Base-by-base conservation (phyloP, 208 protist genomes). In the Crithidia bombi region DNA sequence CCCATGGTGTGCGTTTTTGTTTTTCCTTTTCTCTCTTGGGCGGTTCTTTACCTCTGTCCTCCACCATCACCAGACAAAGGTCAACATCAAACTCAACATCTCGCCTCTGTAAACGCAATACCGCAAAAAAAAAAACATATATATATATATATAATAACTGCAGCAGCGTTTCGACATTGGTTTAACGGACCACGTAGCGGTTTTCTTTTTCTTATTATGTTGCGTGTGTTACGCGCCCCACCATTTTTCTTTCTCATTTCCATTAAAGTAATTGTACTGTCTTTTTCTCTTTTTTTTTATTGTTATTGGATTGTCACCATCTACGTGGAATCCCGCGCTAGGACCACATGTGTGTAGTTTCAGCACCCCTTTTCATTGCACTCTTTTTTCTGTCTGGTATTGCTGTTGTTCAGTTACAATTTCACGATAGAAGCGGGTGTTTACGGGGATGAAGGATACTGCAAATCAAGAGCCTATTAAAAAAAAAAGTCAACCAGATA, bases 161-260 rank as follows among this genome's bases (percentile, higher is more conserved):
- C 6, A 41, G 14, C 38, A 41, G 10, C 38, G 38, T 41, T 41
- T 41, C 14, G 6, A 14, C 10, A 44, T 17, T 69, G 36, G 26
- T 12, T 32, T 55, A 30, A 21, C 56, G 14, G 4, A 35, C 5
- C 54, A 59, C 21, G 17, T 28, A 35, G 14, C n/a, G 35, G 5
- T 21, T 64, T 21, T 39, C 19, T 6, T 51, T 64, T 30, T 28
- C 64, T 52, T 69, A 50, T 57, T 65, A n/a, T n/a, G n/a, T n/a
- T n/a, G n/a, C n/a, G n/a, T n/a, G n/a, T n/a, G n/a, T n/a, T n/a
- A n/a, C n/a, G n/a, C n/a, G n/a, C n/a, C n/a, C n/a, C n/a, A n/a
- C n/a, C 70, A 47, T 71, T 78, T 49, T 59, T 47, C 47, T 59
- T 78, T 61, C 38, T 30, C 51, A 38, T 67, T 30, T 26, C 30